A percentile compares a stretch with the other conserved stretches of the same genome.
phyloP scores from a whole-genome alignment of 441 rosid species.

The Aleurites moluccanus region DNA sequence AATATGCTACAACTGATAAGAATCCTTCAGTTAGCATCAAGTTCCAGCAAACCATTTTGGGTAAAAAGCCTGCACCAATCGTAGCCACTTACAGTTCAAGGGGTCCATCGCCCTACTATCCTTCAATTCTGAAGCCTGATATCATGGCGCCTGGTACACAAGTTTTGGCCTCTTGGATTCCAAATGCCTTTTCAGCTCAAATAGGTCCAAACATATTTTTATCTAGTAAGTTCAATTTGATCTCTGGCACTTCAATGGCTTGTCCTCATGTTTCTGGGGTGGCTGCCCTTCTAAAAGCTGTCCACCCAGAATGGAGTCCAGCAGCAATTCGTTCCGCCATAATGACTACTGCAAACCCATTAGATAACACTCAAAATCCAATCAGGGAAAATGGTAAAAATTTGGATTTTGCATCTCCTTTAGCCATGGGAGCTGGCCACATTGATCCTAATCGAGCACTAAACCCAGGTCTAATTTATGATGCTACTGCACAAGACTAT shows the following conservation, averaged over 20 bases:
- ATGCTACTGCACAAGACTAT: slow-evolving; percentile 44
- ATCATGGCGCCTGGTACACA: slow-evolving; percentile 75
- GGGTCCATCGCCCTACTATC: slow-evolving; percentile 44
- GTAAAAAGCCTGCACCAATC: slow-evolving; percentile 41
- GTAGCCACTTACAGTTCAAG: slow-evolving; percentile 41
- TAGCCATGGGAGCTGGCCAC: slow-evolving; percentile 52
- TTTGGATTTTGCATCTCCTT: slow-evolving; percentile 34
- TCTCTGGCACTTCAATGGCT: slow-evolving; percentile 92
- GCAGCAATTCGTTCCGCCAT: slow-evolving; percentile 82
- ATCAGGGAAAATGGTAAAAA: slow-evolving; percentile 36
- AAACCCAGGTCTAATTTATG: slow-evolving; percentile 56
- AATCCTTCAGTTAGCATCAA: slow-evolving; percentile 31
- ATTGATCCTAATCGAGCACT: slow-evolving; percentile 45
- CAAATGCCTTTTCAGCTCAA: slow-evolving; percentile 25
- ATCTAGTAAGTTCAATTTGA: slow-evolving; percentile 36
- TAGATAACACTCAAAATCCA: slow-evolving; percentile 42
- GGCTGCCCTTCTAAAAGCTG: slow-evolving; percentile 67
- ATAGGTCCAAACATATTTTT: slow-evolving; percentile 21
- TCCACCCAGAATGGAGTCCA: slow-evolving; percentile 63
- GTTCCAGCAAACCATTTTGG: slow-evolving; percentile 41
- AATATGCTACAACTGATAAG: slow-evolving; percentile 30
- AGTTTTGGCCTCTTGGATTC: slow-evolving; percentile 84
- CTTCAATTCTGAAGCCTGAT: slow-evolving; percentile 70
- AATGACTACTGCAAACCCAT: slow-evolving; percentile 59
- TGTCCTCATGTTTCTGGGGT: slow-evolving; percentile 85